Evolutionary conservation across 164 flowering plant species (phyloP), one percentile per base, ranked within the genome.

Genomic region (Piper betle): DNA sequence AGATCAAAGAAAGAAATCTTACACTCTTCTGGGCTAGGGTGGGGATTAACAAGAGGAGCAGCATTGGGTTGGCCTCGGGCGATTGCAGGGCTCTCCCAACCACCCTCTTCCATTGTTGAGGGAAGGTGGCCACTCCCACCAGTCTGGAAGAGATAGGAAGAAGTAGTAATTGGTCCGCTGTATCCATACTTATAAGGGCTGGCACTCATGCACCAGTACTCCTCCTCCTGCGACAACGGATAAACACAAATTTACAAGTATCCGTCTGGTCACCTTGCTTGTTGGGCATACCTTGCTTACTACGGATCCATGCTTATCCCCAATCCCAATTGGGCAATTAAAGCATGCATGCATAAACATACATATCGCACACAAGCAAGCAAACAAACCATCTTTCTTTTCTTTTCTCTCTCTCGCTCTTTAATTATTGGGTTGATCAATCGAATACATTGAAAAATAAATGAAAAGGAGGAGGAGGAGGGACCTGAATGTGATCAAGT

Each of bases 161-260:
- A 72, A 63, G 71, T 58, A 66, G 55, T 74, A 59, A 84, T 82
- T 52, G 78, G 66, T 54, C 83, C 88, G 60, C 81, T 72, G 33
- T 60, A 52, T 37, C 84, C 91, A 73, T 72, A 80, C 68, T 91
- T 88, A 71, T 85, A 81, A 46, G 74, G 68, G 67, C 71, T 80
- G 18, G 81, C 59, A 74, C 75, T 72, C 60, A 64, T 74, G 50
- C 81, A 71, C 52, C 96, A 82, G 55, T 84, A 80, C 3, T 74
- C 69, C 61, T 67, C 70, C 53, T 86, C 93, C 97, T 87, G 79
- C 78, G 75, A 53, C 71, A 16, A 60, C 17, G 50, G 15, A 46
- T 3, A 46, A 46, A 46, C 10, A 9, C 10, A 46, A 46, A 10
- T 46, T 10, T 46, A 6, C 15, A 15, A 15, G 10, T 46, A 46